Evolutionary conservation across 148 eudicot species (phyloP), one percentile per base, ranked within the genome.

Genomic region (Hydrangea macrophylla): DNA sequence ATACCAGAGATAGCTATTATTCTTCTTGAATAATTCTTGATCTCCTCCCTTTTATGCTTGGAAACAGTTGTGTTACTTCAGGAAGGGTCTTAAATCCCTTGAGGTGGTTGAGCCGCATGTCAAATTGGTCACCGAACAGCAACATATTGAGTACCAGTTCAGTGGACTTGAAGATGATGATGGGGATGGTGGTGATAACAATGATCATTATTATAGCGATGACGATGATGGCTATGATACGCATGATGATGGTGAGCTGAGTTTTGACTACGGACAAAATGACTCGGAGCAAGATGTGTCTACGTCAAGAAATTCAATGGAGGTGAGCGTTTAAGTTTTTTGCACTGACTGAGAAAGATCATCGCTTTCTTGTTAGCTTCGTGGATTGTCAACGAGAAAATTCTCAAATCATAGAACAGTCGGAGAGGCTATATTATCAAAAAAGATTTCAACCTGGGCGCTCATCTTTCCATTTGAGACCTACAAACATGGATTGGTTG

Each of bases 21-120:
- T 58, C 28, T 35, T 57, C 18, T 24, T 37, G 61, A 56, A 45
- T 57, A 58, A 65, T 58, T 63, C 33, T 42, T 81, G 62, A 70
- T 27, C n/a, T 51, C 44, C 33, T 63, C 26, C 26, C 28, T 48
- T 60, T 71, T 54, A 24, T 83, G 67, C 63, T 72, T 68, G 68
- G 63, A 69, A 73, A 75, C 89, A 94, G 98, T 51, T 94, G 39
- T 77, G 72, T 73, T 85, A 90, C 78, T 90, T 94, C 79, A 86
- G 72, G 71, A 88, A 86, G 78, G 92, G 91, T n/a, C 51, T 80
- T 33, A 86, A 78, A 70, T 84, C 90, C 48, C 89, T 94, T 54
- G 97, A 94, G 81, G 78, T 83, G 58, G 81, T 88, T 74, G 97
- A 90, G 69, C 98, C 98, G 55, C 84, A 88, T 71, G 96, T 94